A percentile compares a stretch with the other conserved stretches of the same genome.
These are phyloP conservation scores for Mortierella antarctica DNA, from an alignment of 192 early-diverging fungal genomes.

Conservation along the genomic window DNA sequence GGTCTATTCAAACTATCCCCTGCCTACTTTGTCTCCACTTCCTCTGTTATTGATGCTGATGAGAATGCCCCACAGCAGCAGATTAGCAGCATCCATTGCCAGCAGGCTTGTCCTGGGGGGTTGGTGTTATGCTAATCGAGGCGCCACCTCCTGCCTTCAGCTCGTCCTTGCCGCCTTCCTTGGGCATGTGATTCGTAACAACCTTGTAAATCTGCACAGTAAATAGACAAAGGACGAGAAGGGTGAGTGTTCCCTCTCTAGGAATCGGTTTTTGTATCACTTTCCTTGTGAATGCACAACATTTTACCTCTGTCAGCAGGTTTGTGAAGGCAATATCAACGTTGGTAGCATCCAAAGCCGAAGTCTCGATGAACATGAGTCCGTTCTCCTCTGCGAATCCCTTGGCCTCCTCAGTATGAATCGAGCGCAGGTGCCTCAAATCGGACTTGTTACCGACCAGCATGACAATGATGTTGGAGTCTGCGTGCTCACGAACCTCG, in stretches of 20 bases:
- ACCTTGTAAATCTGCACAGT: conserved; percentile 54
- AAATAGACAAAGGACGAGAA: neutral
- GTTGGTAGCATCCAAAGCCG: conserved; percentile 81
- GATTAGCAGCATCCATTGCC: conserved; percentile 52
- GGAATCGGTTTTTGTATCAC: neutral
- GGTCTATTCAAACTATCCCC: no score
- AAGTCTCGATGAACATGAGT: conserved; percentile 89
- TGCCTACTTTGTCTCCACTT: no score
- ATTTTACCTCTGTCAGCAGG: conserved; percentile 47
- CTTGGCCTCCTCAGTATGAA: conserved; percentile 83
- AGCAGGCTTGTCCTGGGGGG: conserved; percentile 53
- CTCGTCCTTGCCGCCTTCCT: conserved; percentile 56
- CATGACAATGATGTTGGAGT: conserved; percentile 93
- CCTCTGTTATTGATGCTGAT: no score
- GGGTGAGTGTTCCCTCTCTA: neutral
- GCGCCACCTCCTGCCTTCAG: conserved; percentile 54
- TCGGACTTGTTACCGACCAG: conserved; percentile 97
- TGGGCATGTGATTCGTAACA: conserved; percentile 53
- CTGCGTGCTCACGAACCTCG: conserved; percentile 96
- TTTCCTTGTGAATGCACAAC: conserved; percentile 2
- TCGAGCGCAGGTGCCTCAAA: conserved; percentile 76
- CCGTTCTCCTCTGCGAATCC: conserved; percentile 84
- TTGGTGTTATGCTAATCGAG: conserved; percentile 53
- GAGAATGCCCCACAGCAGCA: no score
- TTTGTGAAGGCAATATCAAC: conserved; percentile 83